phyloP scores from a whole-genome alignment of 768 basidiomycete species.

The Collybiopsis confluens region DNA sequence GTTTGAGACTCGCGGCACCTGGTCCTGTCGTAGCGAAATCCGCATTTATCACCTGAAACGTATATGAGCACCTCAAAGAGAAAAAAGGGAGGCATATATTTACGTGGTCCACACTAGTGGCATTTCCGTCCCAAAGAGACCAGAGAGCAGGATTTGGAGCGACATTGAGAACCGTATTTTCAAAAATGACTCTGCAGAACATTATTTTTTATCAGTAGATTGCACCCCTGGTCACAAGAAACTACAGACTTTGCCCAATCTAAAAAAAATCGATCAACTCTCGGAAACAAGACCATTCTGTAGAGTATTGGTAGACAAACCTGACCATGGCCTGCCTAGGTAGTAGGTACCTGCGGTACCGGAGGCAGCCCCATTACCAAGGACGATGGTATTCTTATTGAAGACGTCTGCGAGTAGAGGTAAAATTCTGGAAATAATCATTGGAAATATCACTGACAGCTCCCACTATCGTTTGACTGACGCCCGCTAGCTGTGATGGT shows the following conservation, averaged over 20 bases:
- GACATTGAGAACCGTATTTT: conserved; percentile 37
- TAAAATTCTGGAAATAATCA: not conserved
- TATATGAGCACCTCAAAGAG: too few relatives aligned
- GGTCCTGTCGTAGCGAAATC: conserved; percentile 42
- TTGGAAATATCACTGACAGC: conserved; percentile 31
- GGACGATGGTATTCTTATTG: conserved; percentile 38
- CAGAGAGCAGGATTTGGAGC: conserved; percentile 39
- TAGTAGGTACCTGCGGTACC: conserved; percentile 32
- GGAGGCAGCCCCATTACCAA: conserved; percentile 34
- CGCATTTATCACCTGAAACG: too few relatives aligned
- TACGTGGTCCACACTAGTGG: conserved; percentile 36
- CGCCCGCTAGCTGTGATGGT: conserved; percentile 46
- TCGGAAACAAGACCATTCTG: not conserved
- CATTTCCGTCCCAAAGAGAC: conserved; percentile 39
- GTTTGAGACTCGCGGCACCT: conserved; percentile 29
- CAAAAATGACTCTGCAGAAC: conserved; percentile 40
- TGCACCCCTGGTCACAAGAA: not conserved
- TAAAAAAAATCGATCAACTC: conserved; percentile 9
- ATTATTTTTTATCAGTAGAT: not conserved
- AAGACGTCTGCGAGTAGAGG: conserved; percentile 31
- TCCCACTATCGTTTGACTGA: conserved; percentile 36
- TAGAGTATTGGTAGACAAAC: conserved; percentile 20
- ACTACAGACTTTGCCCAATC: conserved; percentile 38
- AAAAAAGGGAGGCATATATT: too few relatives aligned
- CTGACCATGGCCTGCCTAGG: conserved; percentile 47